Conservation (phyloP, 1,139 yeast genomes). For the Yamadazyma mexicana region DNA sequence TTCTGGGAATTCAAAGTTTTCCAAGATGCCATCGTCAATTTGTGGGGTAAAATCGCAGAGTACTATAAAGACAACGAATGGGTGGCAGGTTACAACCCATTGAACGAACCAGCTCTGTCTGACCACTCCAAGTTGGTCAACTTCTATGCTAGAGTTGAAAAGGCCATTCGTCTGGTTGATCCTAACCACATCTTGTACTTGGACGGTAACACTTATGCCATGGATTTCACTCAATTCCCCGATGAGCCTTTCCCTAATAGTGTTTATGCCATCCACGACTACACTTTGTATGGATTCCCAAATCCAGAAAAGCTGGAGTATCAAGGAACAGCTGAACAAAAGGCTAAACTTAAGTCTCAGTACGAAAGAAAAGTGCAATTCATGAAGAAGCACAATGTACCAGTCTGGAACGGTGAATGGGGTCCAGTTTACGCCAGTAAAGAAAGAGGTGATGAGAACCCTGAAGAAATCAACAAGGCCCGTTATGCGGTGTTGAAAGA, state of each 20-base stretch:
- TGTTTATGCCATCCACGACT: constrained; percentile 50
- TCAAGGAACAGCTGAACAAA: constrained; percentile 31
- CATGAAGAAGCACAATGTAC: constrained; percentile 36
- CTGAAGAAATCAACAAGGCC: constrained; percentile 32
- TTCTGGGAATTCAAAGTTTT: constrained; percentile 48
- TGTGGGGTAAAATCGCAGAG: constrained; percentile 42
- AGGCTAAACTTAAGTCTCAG: constrained; percentile 29
- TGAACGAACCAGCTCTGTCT: constrained; percentile 47
- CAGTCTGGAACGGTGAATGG: constrained; percentile 55
- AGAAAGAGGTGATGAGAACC: constrained; percentile 37
- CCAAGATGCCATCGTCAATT: constrained; percentile 40
- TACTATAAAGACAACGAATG: constrained; percentile 42
- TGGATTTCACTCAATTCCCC: constrained; percentile 48
- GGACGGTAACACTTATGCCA: constrained; percentile 49
- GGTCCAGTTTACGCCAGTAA: constrained; percentile 49
- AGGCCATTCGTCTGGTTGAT: constrained; percentile 38
- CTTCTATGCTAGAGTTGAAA: constrained; percentile 34
- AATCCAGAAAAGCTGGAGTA: constrained; percentile 28
- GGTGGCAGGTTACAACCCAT: constrained; percentile 51
- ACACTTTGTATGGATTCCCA: constrained; percentile 43
- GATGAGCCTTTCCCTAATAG: constrained; percentile 34
- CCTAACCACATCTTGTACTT: constrained; percentile 45
- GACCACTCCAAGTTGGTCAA: constrained; percentile 37
- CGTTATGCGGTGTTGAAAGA: constrained; percentile 42
- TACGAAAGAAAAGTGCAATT: constrained; percentile 43